A percentile compares a stretch with the other conserved stretches of the same genome.
Evolutionary conservation across 202 grass and related monocot genomes (phyloP).

Genomic region (Panicum hallii): DNA sequence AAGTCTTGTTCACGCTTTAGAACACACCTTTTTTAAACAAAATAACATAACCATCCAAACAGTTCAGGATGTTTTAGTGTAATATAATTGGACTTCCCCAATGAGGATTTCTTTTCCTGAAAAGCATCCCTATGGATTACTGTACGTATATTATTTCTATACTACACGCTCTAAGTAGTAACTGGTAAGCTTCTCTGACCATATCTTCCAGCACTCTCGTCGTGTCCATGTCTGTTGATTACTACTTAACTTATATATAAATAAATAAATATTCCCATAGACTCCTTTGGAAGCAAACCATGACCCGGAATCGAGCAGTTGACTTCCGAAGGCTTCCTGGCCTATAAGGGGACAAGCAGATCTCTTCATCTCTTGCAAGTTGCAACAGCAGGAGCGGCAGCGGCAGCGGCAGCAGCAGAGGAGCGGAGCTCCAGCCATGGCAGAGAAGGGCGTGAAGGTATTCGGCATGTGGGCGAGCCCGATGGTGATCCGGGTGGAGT

Average conservation of each 20-base stretch:
- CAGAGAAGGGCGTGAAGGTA: constrained; percentile 64
- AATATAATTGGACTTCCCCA: not conserved
- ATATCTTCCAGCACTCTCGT: not conserved
- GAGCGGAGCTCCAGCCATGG: constrained; percentile 48
- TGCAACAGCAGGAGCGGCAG: not conserved
- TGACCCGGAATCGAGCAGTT: constrained; percentile 27
- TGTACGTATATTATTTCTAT: not conserved
- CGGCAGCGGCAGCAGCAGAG: not conserved
- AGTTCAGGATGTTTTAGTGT: not conserved
- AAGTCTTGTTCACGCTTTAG: not conserved
- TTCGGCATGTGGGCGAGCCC: constrained; percentile 76
- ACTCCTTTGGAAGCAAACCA: not conserved
- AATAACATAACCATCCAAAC: not conserved
- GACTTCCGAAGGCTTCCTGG: not conserved
- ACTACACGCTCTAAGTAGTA: not conserved
- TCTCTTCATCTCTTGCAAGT: not conserved
- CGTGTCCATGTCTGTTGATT: not conserved
- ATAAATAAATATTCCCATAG: not conserved
- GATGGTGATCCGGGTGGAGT: constrained; percentile 54
- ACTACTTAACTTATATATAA: not conserved
- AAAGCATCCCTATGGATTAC: not conserved
- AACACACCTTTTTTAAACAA: not conserved
- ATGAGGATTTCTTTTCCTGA: not conserved
- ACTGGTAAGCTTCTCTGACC: not conserved
- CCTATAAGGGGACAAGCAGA: not conserved